Base-by-base conservation (phyloP, 345 rosid species). In the Corchorus capsularis region DNA sequence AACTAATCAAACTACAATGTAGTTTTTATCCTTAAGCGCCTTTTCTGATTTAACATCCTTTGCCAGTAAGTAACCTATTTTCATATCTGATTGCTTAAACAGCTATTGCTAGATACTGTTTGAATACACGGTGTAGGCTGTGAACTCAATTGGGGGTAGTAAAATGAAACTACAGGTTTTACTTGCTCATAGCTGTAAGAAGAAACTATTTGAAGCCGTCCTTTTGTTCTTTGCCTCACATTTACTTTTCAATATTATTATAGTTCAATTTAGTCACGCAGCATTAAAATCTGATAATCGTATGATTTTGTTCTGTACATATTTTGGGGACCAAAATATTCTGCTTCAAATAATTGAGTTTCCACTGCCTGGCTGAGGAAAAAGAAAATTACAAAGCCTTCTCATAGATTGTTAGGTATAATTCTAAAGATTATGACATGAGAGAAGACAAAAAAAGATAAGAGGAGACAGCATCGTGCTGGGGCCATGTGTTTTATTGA, bases 401-500 rank as follows among this genome's bases (percentile, higher is more conserved):
- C 12, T 63, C 16, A 16, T 35, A 39, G 37, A 63, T 3, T 37
- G 22, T 7, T 4, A 37, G 22, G 17, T 45, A 63, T 63, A 37
- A 37, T 63, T 37, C 22, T 17, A 22, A 47, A 39, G 61, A 70
- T 54, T 70, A 54, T 53, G 74, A 53, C 62, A 34, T 5, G 50
- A 54, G 62, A 70, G 62, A 37, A 53, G 63, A 70, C 62, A 72
- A 72, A 41, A 56, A 37, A 70, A 37, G 32, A 55, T 16, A 37
- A 47, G 62, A 54, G 52, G 52, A 56, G 63, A 72, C 75, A 72
- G 64, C 75, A 72, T n/a, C 65, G 1, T 41, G 39, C 16, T 41
- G 45, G 75, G 75, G 75, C 63, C 75, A 72, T 56, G 53, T 4
- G 75, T 56, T 45, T 45, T n/a, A 14, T 56, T 15, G 53, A 54